Evolutionary conservation across 306 rosid genomes (phyloP), one percentile per base, ranked within the genome.

Genomic region (Hylodesmum podocarpum): DNA sequence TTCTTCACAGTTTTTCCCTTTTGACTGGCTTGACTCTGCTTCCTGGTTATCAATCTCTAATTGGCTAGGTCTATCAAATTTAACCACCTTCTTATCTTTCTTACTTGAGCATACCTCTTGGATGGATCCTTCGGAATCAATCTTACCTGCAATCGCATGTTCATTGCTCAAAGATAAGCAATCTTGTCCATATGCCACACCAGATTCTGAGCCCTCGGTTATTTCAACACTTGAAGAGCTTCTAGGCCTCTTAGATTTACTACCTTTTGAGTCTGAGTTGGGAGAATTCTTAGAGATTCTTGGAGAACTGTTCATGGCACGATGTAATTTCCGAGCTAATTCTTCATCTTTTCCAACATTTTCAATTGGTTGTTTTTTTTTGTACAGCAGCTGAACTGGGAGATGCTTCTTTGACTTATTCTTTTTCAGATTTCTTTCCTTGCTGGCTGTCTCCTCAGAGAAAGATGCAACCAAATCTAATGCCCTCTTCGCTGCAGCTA

Each of bases 331-430:
- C 14, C 91, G 91, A 77, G 98, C 98, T 57, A 94, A 70, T 70
- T 90, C 98, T 88, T 91, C 98, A 61, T 94, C 98, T 84, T 86
- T 94, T 80, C 75, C 84, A 71, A 87, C 85, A 79, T 84, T 91
- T 82, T 89, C 97, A 33, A 89, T 51, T 6, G 95, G 96, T 82
- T 86, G 92, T 82, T 90, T 82, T 72, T 90, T 95, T 84, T 87
- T 89, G 91, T 95, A 95, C 92, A 95, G 83, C 46, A 90, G 90
- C 84, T 92, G 93, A 84, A 95, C 98, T 14, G 97, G 98, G 62
- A 95, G 85, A 61, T 95, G 98, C 83, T 95, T 95, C 85, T 91
- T 90, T 37, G 87, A 84, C 90, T 95, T 95, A 84, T 75, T 92
- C 90, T 82, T 92, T 64, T 86, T 90, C 86, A 82, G 73, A 70